A percentile compares a stretch with the other conserved stretches of the same genome.
Evolutionary conservation across 495 filamentous ascomycete species (phyloP).

Genomic region (Chaetomium tenue): DNA sequence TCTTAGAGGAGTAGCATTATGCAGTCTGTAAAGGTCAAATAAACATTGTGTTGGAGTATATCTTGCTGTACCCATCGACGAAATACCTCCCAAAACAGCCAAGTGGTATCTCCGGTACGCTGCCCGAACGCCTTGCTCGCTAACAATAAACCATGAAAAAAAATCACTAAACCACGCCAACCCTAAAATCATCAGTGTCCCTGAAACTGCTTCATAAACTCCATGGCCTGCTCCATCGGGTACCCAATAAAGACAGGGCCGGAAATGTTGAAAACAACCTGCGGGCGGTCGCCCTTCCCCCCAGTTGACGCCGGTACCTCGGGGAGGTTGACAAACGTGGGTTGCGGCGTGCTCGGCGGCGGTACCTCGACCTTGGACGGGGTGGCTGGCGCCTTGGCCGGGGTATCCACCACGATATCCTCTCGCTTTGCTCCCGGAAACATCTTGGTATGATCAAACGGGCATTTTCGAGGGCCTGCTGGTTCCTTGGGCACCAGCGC

Average conservation of each 20-base stretch:
- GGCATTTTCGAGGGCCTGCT: slow-evolving; percentile 41
- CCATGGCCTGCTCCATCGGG: slow-evolving; percentile 71
- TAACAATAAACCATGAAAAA: not conserved
- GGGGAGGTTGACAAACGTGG: slow-evolving; percentile 43
- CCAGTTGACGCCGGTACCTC: slow-evolving; percentile 29
- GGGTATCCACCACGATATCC: slow-evolving; percentile 19
- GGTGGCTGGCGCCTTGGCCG: slow-evolving; percentile 26
- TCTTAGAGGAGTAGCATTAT: not conserved
- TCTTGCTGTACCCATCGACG: not conserved
- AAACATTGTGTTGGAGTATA: not conserved
- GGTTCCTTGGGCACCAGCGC: slow-evolving; percentile 25
- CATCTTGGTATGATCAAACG: slow-evolving; percentile 49
- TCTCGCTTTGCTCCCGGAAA: slow-evolving; percentile 23
- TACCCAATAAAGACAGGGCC: slow-evolving; percentile 91
- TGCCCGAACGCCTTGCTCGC: slow-evolving; percentile 14
- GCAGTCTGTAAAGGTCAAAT: not conserved
- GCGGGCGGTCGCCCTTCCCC: slow-evolving; percentile 40
- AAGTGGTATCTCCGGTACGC: not conserved
- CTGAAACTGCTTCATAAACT: slow-evolving; percentile 61
- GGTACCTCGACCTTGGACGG: slow-evolving; percentile 25
- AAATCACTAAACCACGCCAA: not conserved
- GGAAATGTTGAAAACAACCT: slow-evolving; percentile 67
- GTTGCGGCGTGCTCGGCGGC: slow-evolving; percentile 30
- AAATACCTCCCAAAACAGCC: not conserved
- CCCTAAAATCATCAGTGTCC: slow-evolving; percentile 15